Evolutionary conservation across 2,329 filamentous ascomycete species (phyloP), one percentile per base, ranked within the genome.

Genomic region (Neurospora crassa): DNA sequence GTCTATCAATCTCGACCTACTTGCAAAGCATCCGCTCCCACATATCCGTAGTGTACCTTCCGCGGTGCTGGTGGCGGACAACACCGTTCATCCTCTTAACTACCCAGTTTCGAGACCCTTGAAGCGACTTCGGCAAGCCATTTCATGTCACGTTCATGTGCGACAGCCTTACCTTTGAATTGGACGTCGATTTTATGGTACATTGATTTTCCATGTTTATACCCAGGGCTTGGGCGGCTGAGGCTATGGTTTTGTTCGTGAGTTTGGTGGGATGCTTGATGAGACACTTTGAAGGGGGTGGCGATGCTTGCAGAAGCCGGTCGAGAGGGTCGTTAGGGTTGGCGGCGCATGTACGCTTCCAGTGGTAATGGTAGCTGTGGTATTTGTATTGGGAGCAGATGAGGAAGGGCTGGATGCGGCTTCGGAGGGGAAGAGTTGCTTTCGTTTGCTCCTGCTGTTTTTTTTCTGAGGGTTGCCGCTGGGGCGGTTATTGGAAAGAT

Each of bases 51-150:
- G 24, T 18, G 16, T 59, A 59, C 34, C 7, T 29, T 34, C 20
- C 14, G 7, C 3, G 53, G 24, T 24, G 24, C 24, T 59, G 20
- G 53, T 16, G 20, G 6, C 10, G 18, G 24, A 5, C 7, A 53
- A 5, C 11, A 11, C 0, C 0, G 8, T 45, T n/a, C 1, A 45
- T n/a, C 18, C 3, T 1, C 42, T 45, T 8, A 10, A 0, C 3
- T 45, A 45, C 1, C 18, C 3, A 11, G 42, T n/a, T n/a, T 4
- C 11, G 42, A 4, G 11, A 16, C 7, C n/a, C 41, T 5, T 42
- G 1, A 11, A 45, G 8, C 7, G 3, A 43, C 0, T 45, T 45
- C 42, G 42, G 0, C 18, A 1, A 45, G n/a, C 42, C 42, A 53
- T 24, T 7, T 1, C 45, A 24, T 20, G 7, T 59, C 47, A 2